Conservation (phyloP, 1,284 basidiomycete species). For the Cryptococcus sp. region DNA sequence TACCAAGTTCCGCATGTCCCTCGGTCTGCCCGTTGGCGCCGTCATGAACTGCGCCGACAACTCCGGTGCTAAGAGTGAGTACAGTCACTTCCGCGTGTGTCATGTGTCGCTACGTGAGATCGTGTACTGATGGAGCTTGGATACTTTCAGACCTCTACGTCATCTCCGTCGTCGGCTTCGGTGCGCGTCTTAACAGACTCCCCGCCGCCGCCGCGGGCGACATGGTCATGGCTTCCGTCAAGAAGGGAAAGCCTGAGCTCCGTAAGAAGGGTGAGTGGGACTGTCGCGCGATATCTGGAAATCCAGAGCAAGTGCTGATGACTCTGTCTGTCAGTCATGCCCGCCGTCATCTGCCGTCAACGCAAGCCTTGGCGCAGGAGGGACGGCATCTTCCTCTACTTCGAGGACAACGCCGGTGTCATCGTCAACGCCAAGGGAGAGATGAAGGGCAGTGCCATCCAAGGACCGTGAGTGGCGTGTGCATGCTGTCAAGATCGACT, state of each 20-base stretch:
- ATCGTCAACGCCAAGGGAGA: constrained; percentile 98
- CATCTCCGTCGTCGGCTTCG: constrained; percentile 68
- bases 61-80: constrained; percentile 87
- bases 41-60: constrained; percentile 99
- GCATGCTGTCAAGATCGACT: no score
- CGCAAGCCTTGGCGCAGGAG: constrained; percentile 97
- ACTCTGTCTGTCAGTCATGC: constrained; percentile 71
- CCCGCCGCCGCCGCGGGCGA: constrained; percentile 98
- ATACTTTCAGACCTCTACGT: constrained; percentile 51
- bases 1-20: constrained; percentile 96
- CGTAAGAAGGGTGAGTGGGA: constrained; percentile 91
- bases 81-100: constrained; percentile 4
- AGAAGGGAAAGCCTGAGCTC: constrained; percentile 99
- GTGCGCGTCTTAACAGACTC: constrained; percentile 94
- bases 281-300: constrained; percentile 8
- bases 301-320: constrained; percentile 1
- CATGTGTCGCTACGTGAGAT: constrained; percentile 8
- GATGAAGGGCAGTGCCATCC: constrained; percentile 99
- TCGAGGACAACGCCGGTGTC: constrained; percentile 94
- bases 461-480: constrained; percentile 67
- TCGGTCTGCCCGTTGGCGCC: constrained; percentile 93
- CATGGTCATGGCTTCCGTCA: constrained; percentile 98
- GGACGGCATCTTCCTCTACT: constrained; percentile 99
- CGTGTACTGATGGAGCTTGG: not conserved
- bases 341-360: constrained; percentile 94